These are phyloP conservation scores for Fusarium proliferatum DNA, from an alignment of 2,329 filamentous ascomycete genomes.

Conservation along the genomic window DNA sequence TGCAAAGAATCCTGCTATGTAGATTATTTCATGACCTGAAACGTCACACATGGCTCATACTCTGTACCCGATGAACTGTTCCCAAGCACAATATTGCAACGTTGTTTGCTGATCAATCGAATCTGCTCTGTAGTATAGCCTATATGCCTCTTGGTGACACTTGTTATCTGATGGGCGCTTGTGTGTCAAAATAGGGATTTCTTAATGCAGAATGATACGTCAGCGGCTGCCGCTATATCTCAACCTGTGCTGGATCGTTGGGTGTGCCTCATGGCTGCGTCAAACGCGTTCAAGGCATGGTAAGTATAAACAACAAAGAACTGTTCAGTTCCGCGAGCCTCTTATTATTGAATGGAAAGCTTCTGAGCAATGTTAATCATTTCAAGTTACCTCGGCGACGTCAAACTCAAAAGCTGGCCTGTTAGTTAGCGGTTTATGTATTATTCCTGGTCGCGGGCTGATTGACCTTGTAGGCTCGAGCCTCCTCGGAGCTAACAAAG, in stretches of 20 bases:
- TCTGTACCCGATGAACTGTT: not conserved
- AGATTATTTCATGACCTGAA: not conserved
- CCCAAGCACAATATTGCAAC: not conserved
- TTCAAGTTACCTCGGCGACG: not conserved
- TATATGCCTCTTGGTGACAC: not conserved
- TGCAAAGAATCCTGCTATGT: not conserved
- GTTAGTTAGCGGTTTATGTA: not conserved
- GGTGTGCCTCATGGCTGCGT: not conserved
- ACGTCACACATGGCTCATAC: not conserved
- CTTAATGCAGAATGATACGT: conserved; percentile 22
- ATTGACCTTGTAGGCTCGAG: not conserved
- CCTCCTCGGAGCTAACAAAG: conserved; percentile 2
- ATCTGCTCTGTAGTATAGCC: not conserved
- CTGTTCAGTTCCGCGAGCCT: not conserved
- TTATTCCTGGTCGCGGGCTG: not conserved
- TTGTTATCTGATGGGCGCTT: not conserved
- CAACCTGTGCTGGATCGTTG: conserved; percentile 13
- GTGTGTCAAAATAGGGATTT: not conserved
- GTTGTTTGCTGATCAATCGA: not conserved
- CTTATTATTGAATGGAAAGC: not conserved
- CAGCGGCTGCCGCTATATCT: conserved; percentile 26
- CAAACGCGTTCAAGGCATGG: not conserved
- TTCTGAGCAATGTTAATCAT: not conserved
- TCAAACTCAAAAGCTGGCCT: not conserved
- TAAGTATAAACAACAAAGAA: not conserved